Evolutionary conservation across 345 rosid species (phyloP).

Genomic region (Laguncularia racemosa): DNA sequence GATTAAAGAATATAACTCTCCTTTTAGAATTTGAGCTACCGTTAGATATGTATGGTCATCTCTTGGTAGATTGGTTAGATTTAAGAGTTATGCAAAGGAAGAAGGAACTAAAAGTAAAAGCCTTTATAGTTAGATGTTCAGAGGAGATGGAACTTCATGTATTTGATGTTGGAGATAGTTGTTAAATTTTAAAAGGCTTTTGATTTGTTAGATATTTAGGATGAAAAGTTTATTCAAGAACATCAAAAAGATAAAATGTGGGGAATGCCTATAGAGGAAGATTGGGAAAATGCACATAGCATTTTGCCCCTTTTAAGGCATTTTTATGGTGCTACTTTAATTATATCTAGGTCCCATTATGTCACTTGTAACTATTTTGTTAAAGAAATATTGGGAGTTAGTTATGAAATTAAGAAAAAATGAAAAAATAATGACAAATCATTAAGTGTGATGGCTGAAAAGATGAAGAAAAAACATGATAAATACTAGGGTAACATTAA

Average conservation of each 20-base stretch:
- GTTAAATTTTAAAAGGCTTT: slow-evolving; percentile 6
- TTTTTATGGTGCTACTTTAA: not conserved
- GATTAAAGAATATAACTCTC: not conserved
- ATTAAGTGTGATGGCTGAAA: not conserved
- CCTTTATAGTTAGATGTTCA: slow-evolving; percentile 6
- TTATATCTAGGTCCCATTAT: not conserved
- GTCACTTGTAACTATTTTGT: slow-evolving; percentile 3
- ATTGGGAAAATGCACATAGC: slow-evolving; percentile 5
- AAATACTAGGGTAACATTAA: slow-evolving; percentile 9
- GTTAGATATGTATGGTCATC: slow-evolving; percentile 5
- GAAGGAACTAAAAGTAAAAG: not conserved
- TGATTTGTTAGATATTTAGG: slow-evolving; percentile 4
- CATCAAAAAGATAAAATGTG: not conserved
- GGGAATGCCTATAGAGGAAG: slow-evolving; percentile 1
- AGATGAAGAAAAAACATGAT: slow-evolving; percentile 5
- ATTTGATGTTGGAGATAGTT: slow-evolving; percentile 4
- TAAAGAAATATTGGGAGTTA: not conserved
- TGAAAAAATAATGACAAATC: not conserved
- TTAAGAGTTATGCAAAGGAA: not conserved
- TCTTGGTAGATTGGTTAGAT: not conserved
- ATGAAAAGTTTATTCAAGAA: not conserved
- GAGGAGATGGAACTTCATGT: slow-evolving; percentile 4
- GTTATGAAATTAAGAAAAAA: not conserved
- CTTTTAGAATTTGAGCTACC: not conserved
- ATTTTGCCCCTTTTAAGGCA: slow-evolving; percentile 3